Evolutionary conservation across 192 early-diverging fungal genomes (phyloP).

Genomic region (Backusella parvicylindrica): DNA sequence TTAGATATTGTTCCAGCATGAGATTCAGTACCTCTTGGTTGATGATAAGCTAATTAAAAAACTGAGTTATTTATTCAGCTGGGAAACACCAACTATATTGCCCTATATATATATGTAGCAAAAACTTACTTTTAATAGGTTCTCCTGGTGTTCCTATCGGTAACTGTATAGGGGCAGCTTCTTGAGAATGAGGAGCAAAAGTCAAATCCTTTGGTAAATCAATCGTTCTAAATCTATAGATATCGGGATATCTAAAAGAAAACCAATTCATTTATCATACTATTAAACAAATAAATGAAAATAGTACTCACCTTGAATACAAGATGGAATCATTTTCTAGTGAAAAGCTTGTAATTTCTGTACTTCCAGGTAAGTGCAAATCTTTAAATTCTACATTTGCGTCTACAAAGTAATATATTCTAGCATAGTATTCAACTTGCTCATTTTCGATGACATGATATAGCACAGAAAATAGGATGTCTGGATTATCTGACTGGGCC

Average conservation of each 20-base stretch:
- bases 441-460: slow-evolving; percentile 32
- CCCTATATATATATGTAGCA: too few relatives aligned
- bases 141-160: slow-evolving; percentile 5
- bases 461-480: slow-evolving; percentile 20
- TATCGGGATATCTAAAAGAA: slow-evolving; percentile 18
- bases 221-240: slow-evolving; percentile 11
- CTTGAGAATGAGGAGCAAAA: slow-evolving; percentile 16
- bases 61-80: neutral
- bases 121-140: slow-evolving; percentile 15
- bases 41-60: slow-evolving; percentile 9
- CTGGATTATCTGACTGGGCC: neutral
- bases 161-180: slow-evolving; percentile 7
- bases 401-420: slow-evolving; percentile 20
- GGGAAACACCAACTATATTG: too few relatives aligned
- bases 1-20: slow-evolving; percentile 11
- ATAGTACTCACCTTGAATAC: slow-evolving; percentile 24
- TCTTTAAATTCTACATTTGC: slow-evolving; percentile 22
- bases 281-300: neutral
- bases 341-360: slow-evolving; percentile 20
- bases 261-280: neutral
- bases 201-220: slow-evolving; percentile 15
- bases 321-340: slow-evolving; percentile 23
- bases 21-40: slow-evolving; percentile 10
- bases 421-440: slow-evolving; percentile 13
- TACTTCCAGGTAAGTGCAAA: slow-evolving; percentile 25